Conservation (phyloP, 1,284 basidiomycete genomes). For the Abortiporus biennis region DNA sequence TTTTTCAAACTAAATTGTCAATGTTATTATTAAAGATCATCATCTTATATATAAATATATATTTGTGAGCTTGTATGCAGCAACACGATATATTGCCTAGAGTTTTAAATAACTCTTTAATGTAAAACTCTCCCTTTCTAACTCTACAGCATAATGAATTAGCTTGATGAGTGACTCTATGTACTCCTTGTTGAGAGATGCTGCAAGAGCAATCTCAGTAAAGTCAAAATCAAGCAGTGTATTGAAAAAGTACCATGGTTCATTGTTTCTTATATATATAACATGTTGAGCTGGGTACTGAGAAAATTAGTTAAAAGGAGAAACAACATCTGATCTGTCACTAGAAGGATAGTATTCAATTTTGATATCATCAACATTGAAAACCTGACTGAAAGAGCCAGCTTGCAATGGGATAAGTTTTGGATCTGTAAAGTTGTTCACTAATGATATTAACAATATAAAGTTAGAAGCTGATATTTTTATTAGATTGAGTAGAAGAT, state of each 20-base stretch:
- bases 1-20: constrained; percentile 11
- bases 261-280: too few relatives aligned
- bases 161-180: constrained; percentile 1
- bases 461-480: too few relatives aligned
- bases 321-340: neutral
- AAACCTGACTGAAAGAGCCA: too few relatives aligned
- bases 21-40: neutral
- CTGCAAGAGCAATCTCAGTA: neutral
- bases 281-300: neutral
- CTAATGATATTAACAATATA: too few relatives aligned
- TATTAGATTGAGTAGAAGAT: too few relatives aligned
- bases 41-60: neutral
- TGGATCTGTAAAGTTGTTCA: too few relatives aligned
- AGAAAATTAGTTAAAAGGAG: neutral
- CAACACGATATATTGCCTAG: constrained; percentile 6
- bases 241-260: constrained; percentile 14
- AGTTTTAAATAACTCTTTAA: neutral
- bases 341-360: constrained; percentile 10
- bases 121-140: neutral
- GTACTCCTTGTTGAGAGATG: constrained; percentile 2
- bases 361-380: constrained; percentile 12
- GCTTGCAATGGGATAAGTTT: too few relatives aligned
- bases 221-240: constrained; percentile 21
- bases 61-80: constrained; percentile 2
- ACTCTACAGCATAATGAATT: neutral